Conservation (phyloP, 257 asterid genomes). For the Capsicum baccatum region DNA sequence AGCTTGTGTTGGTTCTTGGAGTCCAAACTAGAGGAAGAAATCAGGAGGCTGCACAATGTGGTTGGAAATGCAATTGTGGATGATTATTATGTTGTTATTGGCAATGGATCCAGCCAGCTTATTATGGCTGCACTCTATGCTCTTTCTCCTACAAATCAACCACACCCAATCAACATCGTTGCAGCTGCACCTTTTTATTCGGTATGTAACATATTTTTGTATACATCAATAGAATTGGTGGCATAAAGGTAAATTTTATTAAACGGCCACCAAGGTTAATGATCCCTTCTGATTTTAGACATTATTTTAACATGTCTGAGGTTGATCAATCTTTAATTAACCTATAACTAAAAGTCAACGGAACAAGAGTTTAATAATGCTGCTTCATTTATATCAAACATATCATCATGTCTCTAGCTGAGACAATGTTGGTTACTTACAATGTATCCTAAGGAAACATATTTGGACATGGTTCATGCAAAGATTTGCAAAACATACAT, state of each 20-base stretch:
- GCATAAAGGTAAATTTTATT: neutral
- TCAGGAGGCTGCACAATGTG: constrained; percentile 51
- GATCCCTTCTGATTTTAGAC: neutral
- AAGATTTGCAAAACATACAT: constrained; percentile 12
- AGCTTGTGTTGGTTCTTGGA: constrained; percentile 77
- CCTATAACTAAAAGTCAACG: constrained; percentile 6
- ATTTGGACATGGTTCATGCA: constrained; percentile 43
- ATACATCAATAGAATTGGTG: neutral
- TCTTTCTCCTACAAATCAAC: constrained; percentile 46
- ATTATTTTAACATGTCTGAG: neutral
- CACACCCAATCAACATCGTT: constrained; percentile 64
- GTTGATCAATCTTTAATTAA: neutral
- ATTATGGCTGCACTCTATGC: constrained; percentile 72
- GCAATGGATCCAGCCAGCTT: constrained; percentile 88
- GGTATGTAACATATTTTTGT: constrained; percentile 38
- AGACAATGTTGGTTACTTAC: neutral
- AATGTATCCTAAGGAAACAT: constrained; percentile 39
- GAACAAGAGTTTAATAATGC: neutral
- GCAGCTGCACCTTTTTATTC: constrained; percentile 81
- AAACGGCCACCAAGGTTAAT: neutral
- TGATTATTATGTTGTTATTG: constrained; percentile 56
- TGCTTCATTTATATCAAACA: neutral
- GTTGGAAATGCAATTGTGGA: constrained; percentile 68
- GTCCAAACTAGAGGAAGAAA: constrained; percentile 67
- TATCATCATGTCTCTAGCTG: too few relatives aligned